phyloP scores from a whole-genome alignment of 495 filamentous ascomycete genomes.

The Collariella sp. region DNA sequence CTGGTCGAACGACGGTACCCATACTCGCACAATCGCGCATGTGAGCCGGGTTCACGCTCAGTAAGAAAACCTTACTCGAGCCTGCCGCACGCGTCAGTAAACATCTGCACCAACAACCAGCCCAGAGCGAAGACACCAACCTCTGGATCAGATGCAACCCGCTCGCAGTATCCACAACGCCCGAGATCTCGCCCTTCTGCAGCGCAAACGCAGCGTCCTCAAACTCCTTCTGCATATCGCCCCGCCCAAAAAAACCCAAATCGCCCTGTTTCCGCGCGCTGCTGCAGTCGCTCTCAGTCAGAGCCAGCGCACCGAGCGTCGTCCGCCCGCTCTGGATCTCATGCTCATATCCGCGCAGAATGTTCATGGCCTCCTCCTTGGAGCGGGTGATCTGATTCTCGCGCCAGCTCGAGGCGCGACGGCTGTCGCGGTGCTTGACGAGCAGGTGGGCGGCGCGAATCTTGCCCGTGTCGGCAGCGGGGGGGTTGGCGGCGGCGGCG shows the following conservation, averaged over 20 bases:
- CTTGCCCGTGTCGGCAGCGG: constrained; percentile 54
- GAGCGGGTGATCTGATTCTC: constrained; percentile 74
- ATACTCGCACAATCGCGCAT: neutral
- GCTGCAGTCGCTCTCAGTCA: constrained; percentile 87
- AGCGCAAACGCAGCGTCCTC: constrained; percentile 89
- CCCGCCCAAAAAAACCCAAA: constrained; percentile 84
- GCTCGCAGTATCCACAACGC: constrained; percentile 82
- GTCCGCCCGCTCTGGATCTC: constrained; percentile 61
- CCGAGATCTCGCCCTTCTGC: constrained; percentile 74
- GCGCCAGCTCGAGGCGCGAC: constrained; percentile 85
- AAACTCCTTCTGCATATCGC: constrained; percentile 99
- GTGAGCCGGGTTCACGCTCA: neutral
- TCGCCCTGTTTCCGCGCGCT: constrained; percentile 91
- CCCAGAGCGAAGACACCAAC: constrained; percentile 41
- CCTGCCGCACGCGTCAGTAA: constrained; percentile 8
- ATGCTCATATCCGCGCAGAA: constrained; percentile 62
- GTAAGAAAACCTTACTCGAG: constrained; percentile 1
- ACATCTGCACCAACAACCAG: neutral
- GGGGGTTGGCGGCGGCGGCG: constrained; percentile 33
- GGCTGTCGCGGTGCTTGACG: constrained; percentile 82
- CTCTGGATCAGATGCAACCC: constrained; percentile 93
- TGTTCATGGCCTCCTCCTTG: constrained; percentile 76
- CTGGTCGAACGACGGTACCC: neutral
- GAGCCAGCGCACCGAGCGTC: constrained; percentile 69
- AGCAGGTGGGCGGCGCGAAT: constrained; percentile 87